These are phyloP conservation scores for Aspergillus fijiensis DNA, from an alignment of 2,329 filamentous ascomycete genomes.

Conservation along the genomic window DNA sequence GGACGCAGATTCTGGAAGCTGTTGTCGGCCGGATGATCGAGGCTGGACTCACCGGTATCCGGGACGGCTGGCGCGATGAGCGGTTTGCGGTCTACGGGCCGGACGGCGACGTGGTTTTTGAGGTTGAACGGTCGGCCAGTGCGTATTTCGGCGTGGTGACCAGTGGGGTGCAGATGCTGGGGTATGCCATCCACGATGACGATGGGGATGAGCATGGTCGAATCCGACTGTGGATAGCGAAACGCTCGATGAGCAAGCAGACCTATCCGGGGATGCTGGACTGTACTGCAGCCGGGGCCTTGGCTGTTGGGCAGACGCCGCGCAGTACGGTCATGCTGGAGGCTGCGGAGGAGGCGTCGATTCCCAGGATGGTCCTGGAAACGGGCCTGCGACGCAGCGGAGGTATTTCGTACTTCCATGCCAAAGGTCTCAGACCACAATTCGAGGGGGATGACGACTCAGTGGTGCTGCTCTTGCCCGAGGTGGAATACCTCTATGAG, in stretches of 20 bases:
- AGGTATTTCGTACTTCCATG: conserved; percentile 13
- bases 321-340: conserved; percentile 29
- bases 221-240: conserved; percentile 29
- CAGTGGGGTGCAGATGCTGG: conserved; percentile 45
- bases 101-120: conserved; percentile 41
- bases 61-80: conserved; percentile 39
- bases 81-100: conserved; percentile 43
- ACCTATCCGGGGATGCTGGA: conserved; percentile 36
- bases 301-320: conserved; percentile 23
- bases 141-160: conserved; percentile 46
- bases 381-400: background rate
- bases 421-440: background rate
- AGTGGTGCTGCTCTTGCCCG: conserved; percentile 26
- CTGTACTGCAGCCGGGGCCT: conserved; percentile 21
- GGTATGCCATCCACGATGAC: conserved; percentile 27
- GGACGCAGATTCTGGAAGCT: too few species aligned
- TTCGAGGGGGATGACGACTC: conserved; percentile 12
- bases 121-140: conserved; percentile 44
- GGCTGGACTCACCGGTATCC: background rate
- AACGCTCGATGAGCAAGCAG: conserved; percentile 24
- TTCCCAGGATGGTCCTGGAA: background rate
- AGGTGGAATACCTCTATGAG: conserved; percentile 36
- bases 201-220: background rate
- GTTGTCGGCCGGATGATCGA: too few species aligned
- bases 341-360: conserved; percentile 22